Evolutionary conservation across 208 protist genomes (phyloP), one percentile per base, ranked within the genome.

Genomic region (Strigomonas culicis): DNA sequence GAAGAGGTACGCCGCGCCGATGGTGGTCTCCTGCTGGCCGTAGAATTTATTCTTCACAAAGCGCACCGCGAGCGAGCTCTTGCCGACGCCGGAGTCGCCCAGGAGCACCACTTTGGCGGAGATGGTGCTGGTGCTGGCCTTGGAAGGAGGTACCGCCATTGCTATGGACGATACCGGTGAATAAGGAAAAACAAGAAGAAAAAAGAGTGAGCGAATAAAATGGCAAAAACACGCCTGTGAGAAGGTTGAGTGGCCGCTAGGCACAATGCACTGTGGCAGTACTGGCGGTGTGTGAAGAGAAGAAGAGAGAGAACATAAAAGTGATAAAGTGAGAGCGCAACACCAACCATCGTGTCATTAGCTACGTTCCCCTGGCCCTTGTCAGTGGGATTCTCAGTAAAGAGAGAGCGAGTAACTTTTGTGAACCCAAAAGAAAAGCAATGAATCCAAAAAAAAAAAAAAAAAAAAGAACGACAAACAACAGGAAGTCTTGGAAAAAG

Each of bases 31-130:
- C 65, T 94, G 88, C 59, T 92, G 89, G 17, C 63, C 57, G 32
- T 77, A 50, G 63, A 96, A 97, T 71, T 95, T 88, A 67, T 94
- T 85, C 25, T 86, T 77, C 22, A 84, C 81, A 64, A 97, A 94
- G 49, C 92, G 89, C 11, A 92, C 69, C 11, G 87, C 86, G 53
- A 97, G 79, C 51, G 84, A 91, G 56, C 86, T 94, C 75, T 97
- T 97, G 17, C 92, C 92, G 10, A 95, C 86, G 13, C 79, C 84
- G 21, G 84, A 92, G 59, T 97, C 92, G 10, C 92, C 92, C 25
- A 97, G 77, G 25, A 97, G 74, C 34, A 97, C 89, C 51, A 95
- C 83, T 76, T 97, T 97, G 27, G 86, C 84, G 21, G 78, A 82
- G 21, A 69, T 74, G 1, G 72, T 69, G 43, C 87, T 78, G 8